Evolutionary conservation across 1,284 basidiomycete genomes (phyloP).

Genomic region (Exobasidium rhododendri): DNA sequence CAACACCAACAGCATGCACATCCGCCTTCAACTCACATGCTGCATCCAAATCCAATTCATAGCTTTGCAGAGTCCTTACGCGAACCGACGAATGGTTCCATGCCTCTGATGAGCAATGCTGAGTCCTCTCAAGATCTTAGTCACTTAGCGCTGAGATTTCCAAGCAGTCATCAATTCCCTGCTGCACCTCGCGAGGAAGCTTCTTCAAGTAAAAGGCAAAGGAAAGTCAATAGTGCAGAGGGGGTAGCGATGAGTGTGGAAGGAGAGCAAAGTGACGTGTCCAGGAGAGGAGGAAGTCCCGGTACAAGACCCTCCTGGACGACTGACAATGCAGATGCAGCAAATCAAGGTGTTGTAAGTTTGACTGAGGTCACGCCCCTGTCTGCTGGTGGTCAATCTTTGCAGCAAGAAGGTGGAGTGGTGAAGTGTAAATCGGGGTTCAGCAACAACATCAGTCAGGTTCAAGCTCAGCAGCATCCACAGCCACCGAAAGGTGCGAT

Average conservation of each 20-base stretch:
- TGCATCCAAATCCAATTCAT: not conserved
- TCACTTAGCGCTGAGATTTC: conserved; percentile 31
- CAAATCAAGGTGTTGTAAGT: not conserved
- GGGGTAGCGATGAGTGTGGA: not conserved
- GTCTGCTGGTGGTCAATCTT: not conserved
- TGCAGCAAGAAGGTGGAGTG: not conserved
- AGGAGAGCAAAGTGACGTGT: not conserved
- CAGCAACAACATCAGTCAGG: not conserved
- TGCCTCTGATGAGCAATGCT: not conserved
- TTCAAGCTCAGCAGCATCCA: not conserved
- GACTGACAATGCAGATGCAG: not conserved
- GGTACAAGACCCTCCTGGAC: not conserved
- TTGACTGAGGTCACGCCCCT: not conserved
- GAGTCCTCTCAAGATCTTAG: conserved; percentile 13
- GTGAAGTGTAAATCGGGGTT: not conserved
- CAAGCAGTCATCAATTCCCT: conserved; percentile 38
- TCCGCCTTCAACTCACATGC: not conserved
- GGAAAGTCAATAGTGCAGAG: not conserved
- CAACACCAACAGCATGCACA: conserved; percentile 15
- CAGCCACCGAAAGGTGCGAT: not conserved
- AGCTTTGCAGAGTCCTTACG: too few species aligned
- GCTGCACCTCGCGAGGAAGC: conserved; percentile 1
- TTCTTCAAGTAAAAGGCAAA: conserved; percentile 9
- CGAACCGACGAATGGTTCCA: not conserved
- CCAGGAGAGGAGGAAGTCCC: not conserved